phyloP scores from a whole-genome alignment of 306 rosid genomes.

The Luffa acutangula region DNA sequence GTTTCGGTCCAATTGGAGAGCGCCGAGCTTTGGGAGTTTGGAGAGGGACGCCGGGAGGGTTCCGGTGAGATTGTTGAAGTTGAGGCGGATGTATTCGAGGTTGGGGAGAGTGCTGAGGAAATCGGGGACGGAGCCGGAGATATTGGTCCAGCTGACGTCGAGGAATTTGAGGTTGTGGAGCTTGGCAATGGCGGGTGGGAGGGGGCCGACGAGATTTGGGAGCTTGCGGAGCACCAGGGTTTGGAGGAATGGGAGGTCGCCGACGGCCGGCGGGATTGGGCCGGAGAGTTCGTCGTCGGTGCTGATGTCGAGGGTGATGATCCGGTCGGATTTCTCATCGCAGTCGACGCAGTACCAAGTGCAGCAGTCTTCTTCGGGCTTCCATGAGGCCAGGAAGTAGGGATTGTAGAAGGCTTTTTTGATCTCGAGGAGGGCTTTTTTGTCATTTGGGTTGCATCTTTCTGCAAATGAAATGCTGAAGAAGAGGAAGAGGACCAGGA shows the following conservation, averaged over 20 bases:
- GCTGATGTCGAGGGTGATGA: constrained; percentile 30
- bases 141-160: constrained; percentile 30
- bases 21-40: constrained; percentile 12
- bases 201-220: constrained; percentile 44
- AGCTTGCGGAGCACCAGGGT: constrained; percentile 40
- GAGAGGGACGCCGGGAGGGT: constrained; percentile 54
- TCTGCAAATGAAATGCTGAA: constrained; percentile 26
- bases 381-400: constrained; percentile 49
- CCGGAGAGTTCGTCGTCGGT: constrained; percentile 28
- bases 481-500: constrained; percentile 6
- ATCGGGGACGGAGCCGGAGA: constrained; percentile 48
- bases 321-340: constrained; percentile 44
- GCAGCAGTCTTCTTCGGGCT: constrained; percentile 50
- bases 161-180: constrained; percentile 37
- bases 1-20: constrained; percentile 36
- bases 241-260: constrained; percentile 51
- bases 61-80: constrained; percentile 47
- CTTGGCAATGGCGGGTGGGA: constrained; percentile 46
- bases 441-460: constrained; percentile 56
- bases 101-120: constrained; percentile 45
- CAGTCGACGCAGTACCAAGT: constrained; percentile 50
- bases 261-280: constrained; percentile 48
- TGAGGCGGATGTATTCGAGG: constrained; percentile 20
- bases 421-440: constrained; percentile 50
- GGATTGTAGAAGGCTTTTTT: constrained; percentile 57